Conservation (phyloP, 257 asterid species). For the Solanum appendiculatum region DNA sequence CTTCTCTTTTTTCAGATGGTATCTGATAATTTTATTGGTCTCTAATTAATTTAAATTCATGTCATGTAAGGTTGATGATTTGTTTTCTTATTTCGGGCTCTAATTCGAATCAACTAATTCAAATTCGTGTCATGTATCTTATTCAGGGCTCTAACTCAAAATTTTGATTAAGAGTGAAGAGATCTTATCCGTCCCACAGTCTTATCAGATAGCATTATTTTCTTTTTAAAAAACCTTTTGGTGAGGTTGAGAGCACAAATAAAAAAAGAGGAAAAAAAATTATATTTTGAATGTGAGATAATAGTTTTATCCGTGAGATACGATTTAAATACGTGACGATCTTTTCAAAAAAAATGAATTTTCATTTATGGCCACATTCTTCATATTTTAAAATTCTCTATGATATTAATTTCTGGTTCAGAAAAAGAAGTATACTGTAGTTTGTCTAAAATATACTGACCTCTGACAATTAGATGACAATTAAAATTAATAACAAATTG, state of each 20-base stretch:
- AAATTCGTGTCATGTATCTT: background rate
- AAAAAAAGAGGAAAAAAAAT: too few species aligned
- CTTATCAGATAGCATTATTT: background rate
- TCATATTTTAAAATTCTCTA: background rate
- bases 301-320: background rate
- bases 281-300: background rate
- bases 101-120: background rate
- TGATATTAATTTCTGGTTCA: background rate
- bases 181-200: background rate
- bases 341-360: background rate
- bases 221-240: background rate
- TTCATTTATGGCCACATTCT: background rate
- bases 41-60: too few species aligned
- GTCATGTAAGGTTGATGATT: too few species aligned
- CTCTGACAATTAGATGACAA: background rate
- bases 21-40: too few species aligned
- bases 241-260: too few species aligned
- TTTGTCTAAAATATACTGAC: background rate
- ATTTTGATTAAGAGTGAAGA: background rate
- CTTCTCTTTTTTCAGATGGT: background rate
- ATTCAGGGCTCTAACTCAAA: background rate
- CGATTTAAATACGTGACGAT: background rate
- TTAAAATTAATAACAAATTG: background rate
- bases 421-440: background rate
- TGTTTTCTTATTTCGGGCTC: too few species aligned